Base-by-base conservation (phyloP, 1,284 basidiomycete species). In the Thecaphora frezii region DNA sequence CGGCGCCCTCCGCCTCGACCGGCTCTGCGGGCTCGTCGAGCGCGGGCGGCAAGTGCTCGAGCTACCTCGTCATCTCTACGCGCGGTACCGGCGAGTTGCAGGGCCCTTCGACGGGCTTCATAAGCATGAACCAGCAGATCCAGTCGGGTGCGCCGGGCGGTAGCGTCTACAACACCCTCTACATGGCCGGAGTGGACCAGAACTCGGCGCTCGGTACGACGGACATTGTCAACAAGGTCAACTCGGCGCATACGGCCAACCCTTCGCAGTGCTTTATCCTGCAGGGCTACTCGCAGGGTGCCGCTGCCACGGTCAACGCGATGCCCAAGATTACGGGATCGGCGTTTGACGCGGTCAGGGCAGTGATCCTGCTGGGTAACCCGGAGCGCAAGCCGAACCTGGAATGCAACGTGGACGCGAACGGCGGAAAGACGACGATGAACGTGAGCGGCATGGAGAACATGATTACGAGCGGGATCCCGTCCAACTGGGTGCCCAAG, bases 71-170 rank as follows among this genome's bases (percentile, higher is more conserved):
- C 55, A 77, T 79, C 65, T 63, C 68, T 55, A 71, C 77, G 23
- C 67, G 77, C 24, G 77, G 77, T 33, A 78, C 74, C 12, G 62
- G 70, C 44, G 77, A 79, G 46, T 30, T 25, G n/a, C 76, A 79
- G 48, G 77, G 75, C 4, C 66, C 69, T 8, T 73, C 71, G 3
- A 33, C 46, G 23, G 63, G 61, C 0, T 73, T 73, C 59, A 37
- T 25, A 2, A 48, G 51, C 43, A 70, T 73, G 69, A 72, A 69
- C 62, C 22, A 21, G 3, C 42, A 48, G n/a, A 67, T 66, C 39
- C 30, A 44, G 33, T 44, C 56, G 12, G 14, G 47, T 21, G 56
- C 69, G 24, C n/a, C 54, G 9, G 70, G 70, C 21, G 68, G 69
- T 13, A 37, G 37, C 12, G 10, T 12, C 43, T 76, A 76, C 62